A percentile compares a stretch with the other conserved stretches of the same genome.
phyloP scores from a whole-genome alignment of 495 filamentous ascomycete genomes.

The Neurospora discreta region DNA sequence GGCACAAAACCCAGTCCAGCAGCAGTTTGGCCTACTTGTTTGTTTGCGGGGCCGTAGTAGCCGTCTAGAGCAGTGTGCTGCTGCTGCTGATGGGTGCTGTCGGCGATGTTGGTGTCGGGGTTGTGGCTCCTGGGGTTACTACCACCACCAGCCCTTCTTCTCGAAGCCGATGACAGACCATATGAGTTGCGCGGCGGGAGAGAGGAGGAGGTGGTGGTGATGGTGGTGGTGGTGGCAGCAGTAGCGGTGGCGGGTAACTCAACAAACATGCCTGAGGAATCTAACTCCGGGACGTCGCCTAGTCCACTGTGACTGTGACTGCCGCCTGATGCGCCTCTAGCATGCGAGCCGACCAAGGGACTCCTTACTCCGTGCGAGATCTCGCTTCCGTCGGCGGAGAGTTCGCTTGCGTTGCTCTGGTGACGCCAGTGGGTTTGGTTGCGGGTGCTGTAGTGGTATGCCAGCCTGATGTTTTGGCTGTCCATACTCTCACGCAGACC shows the following conservation, averaged over 20 bases:
- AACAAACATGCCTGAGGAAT: slow-evolving; percentile 8
- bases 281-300: slow-evolving; percentile 15
- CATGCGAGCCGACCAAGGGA: background rate
- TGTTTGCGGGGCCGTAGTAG: background rate
- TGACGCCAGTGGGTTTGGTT: slow-evolving; percentile 19
- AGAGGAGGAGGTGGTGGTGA: too few relatives aligned
- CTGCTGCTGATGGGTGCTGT: background rate
- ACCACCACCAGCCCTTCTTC: background rate
- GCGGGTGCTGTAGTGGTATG: slow-evolving; percentile 4
- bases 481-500: slow-evolving; percentile 20
- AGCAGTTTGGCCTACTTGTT: background rate
- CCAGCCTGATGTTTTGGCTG: slow-evolving; percentile 12
- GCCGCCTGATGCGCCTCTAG: background rate
- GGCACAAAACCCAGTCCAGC: background rate
- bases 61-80: background rate
- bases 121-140: background rate
- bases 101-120: background rate
- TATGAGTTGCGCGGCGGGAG: background rate
- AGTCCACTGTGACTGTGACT: background rate
- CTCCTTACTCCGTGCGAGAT: slow-evolving; percentile 8
- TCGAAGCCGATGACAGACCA: background rate
- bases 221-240: background rate
- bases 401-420: slow-evolving; percentile 29
- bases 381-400: slow-evolving; percentile 25
- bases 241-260: slow-evolving; percentile 12